Evolutionary conservation across 169 alveolate species (phyloP).

Genomic region (Plasmodium falciparum): DNA sequence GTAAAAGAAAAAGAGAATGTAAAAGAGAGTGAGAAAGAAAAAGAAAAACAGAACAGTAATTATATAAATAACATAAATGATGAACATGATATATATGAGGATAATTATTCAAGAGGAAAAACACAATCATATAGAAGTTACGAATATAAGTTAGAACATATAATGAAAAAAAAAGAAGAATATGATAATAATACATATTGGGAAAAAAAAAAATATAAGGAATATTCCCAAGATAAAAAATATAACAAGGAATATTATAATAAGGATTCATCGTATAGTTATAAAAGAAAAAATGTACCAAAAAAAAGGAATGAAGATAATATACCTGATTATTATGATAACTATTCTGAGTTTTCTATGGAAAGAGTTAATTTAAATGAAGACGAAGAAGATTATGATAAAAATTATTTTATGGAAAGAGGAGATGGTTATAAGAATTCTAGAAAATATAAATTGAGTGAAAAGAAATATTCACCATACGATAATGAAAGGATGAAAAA

Average conservation of each 20-base stretch:
- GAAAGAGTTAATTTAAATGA: conserved; percentile 1
- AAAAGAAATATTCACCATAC: background rate
- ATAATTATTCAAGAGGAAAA: background rate
- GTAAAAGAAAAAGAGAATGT: too few species aligned
- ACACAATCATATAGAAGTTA: background rate
- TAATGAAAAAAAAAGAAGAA: background rate
- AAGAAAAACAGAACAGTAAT: too few species aligned
- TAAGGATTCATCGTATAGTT: background rate
- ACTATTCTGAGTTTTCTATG: background rate
- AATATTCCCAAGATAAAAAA: background rate
- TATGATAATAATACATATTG: background rate
- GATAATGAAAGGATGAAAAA: too few species aligned
- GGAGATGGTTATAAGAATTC: background rate
- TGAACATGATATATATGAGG: background rate
- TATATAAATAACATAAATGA: too few species aligned
- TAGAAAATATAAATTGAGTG: background rate
- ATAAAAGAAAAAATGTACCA: background rate
- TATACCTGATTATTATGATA: background rate
- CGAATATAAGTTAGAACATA: background rate
- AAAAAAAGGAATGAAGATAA: background rate
- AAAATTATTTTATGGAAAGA: background rate
- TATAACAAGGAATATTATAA: background rate
- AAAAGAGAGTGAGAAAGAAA: too few species aligned
- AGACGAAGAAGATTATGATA: background rate
- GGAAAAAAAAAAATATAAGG: conserved; percentile 2